Conservation (phyloP, 768 basidiomycete species). For the Trametes gibbosa region DNA sequence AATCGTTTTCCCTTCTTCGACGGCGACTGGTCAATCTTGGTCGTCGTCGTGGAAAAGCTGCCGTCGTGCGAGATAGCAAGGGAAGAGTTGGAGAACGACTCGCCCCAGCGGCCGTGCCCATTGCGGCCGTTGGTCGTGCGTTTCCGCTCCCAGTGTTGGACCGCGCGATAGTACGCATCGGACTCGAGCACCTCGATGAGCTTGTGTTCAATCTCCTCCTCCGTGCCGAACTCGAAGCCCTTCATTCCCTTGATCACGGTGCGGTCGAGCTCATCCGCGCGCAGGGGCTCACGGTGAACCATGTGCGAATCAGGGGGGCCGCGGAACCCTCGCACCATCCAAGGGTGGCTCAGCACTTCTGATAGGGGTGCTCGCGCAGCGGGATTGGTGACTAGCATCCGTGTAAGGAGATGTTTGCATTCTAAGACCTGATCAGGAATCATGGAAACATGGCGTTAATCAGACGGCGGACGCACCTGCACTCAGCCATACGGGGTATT, state of each 20-base stretch:
- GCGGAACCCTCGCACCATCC: slow-evolving; percentile 89
- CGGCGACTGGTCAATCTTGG: slow-evolving; percentile 34
- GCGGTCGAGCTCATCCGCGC: slow-evolving; percentile 83
- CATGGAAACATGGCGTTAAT: slow-evolving; percentile 10
- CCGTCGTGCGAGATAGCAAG: slow-evolving; percentile 61
- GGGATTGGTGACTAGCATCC: slow-evolving; percentile 98
- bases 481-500: slow-evolving; percentile 96
- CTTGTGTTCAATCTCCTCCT: slow-evolving; percentile 78
- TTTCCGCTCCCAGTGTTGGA: slow-evolving; percentile 78
- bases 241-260: slow-evolving; percentile 88
- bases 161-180: slow-evolving; percentile 70
- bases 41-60: slow-evolving; percentile 24
- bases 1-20: slow-evolving; percentile 79
- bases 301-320: slow-evolving; percentile 83
- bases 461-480: slow-evolving; percentile 55
- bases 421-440: slow-evolving; percentile 47
- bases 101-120: slow-evolving; percentile 45
- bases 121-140: slow-evolving; percentile 39
- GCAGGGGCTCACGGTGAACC: slow-evolving; percentile 84
- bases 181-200: slow-evolving; percentile 72
- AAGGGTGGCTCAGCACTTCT: slow-evolving; percentile 85
- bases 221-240: slow-evolving; percentile 94
- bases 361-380: slow-evolving; percentile 71
- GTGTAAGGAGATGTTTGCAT: slow-evolving; percentile 88
- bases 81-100: slow-evolving; percentile 64